Evolutionary conservation across 345 rosid species (phyloP), one percentile per base, ranked within the genome.

Genomic region (Leavenworthia alabamica): DNA sequence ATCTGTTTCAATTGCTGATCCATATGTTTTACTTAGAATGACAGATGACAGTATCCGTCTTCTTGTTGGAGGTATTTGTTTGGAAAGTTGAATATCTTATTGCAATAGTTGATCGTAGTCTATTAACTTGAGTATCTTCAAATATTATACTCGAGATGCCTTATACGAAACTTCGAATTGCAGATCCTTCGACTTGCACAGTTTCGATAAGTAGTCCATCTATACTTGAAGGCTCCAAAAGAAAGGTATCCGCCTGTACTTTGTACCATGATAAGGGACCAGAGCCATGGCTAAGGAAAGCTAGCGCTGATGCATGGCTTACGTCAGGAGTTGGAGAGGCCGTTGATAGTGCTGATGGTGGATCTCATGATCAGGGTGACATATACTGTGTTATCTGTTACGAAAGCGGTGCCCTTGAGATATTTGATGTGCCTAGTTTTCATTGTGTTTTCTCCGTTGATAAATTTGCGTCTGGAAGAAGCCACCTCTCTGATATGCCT

Each of bases 261-360:
- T 74, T 93, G 64, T 87, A 87, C 82, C 95, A 89, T 70, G 99
- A 93, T 74, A 85, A 77, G 64, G 99, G 97, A 70, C 87, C 92
- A 42, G 95, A 87, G 52, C 92, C 96, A 56, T 90, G 97, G 99
- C 86, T 93, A 44, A 78, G 96, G 67, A 93, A 93, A 84, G 80
- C 97, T 54, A 93, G 90, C 75, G 79, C 90, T 26, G 97, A 90
- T 76, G 96, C 99, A 60, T 93, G 99, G 99, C 95, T 93, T 78
- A 82, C 88, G 15, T 83, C 95, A 15, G 97, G 97, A 27, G 49
- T 87, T 73, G 87, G 82, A 69, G 95, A 84, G 79, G 78, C 89
- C 66, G 76, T 84, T 74, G 97, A 89, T 56, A 78, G 95, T 79
- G 78, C 81, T 71, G 96, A 92, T 77, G 90, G 92, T 58, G 94